Percentiles rank a stretch among this genome's conserved stretches.
Evolutionary conservation across 768 basidiomycete species (phyloP).

Genomic region (Boletus subparvulus): DNA sequence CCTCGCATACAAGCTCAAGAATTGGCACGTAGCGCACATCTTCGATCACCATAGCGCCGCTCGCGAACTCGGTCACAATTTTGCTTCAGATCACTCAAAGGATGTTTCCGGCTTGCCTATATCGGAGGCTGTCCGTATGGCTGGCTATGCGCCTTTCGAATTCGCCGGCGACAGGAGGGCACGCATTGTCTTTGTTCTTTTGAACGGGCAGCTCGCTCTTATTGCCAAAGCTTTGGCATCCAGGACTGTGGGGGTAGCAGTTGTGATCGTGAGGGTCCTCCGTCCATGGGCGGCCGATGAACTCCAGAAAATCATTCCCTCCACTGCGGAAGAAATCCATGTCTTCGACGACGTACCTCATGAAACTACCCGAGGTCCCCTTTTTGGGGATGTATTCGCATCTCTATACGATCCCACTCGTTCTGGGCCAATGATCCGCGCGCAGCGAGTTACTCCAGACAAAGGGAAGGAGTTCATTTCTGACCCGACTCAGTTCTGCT

Average conservation of each 20-base stretch:
- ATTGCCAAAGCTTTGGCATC: slow-evolving; percentile 52
- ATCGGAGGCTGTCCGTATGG: slow-evolving; percentile 48
- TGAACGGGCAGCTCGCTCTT: slow-evolving; percentile 78
- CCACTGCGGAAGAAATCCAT: slow-evolving; percentile 56
- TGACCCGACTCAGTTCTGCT: slow-evolving; percentile 42
- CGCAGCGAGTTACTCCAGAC: slow-evolving; percentile 59
- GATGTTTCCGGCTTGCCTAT: slow-evolving; percentile 35
- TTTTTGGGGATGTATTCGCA: slow-evolving; percentile 74
- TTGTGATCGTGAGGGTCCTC: slow-evolving; percentile 74
- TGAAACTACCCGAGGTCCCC: slow-evolving; percentile 55
- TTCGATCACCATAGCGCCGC: slow-evolving; percentile 84
- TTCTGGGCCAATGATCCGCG: slow-evolving; percentile 43
- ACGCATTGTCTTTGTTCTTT: slow-evolving; percentile 61
- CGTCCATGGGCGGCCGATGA: slow-evolving; percentile 77
- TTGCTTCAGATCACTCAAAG: slow-evolving; percentile 39
- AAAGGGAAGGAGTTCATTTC: slow-evolving; percentile 53
- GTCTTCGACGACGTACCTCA: slow-evolving; percentile 80
- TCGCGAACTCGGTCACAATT: slow-evolving; percentile 68
- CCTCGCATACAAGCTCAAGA: slow-evolving; percentile 67
- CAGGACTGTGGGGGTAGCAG: slow-evolving; percentile 51
- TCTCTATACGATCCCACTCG: slow-evolving; percentile 46
- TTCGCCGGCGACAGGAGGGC: slow-evolving; percentile 69
- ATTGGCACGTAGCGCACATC: slow-evolving; percentile 78
- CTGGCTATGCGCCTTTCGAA: slow-evolving; percentile 75
- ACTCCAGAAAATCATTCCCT: slow-evolving; percentile 60